Base-by-base conservation (phyloP, 1,284 basidiomycete species). In the Leucoagaricus sp. region DNA sequence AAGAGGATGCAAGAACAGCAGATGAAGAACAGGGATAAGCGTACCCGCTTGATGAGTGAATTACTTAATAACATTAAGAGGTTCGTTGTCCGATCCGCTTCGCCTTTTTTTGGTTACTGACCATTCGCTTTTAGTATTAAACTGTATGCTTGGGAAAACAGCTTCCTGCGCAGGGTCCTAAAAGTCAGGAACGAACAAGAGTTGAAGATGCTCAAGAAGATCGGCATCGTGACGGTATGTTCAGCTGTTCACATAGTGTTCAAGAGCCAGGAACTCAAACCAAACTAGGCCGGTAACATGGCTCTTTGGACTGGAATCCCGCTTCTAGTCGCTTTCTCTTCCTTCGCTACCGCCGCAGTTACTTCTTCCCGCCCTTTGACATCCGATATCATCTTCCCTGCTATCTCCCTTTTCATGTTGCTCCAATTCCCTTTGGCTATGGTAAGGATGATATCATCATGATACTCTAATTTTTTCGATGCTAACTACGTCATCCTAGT, bases 371-470 rank as follows among this genome's bases (percentile, higher is more conserved):
- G 70, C 45, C 93, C 94, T 1, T 74, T 98, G 4, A 98, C 96
- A 0, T 85, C 91, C 1, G 94, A 97, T 65, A 78, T 95, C 60
- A 94, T 98, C 64, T 98, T 98, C 81, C 96, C 96, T 3, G 88
- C 94, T 0, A 94, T 98, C 53, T 91, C 93, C 0, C 77, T 98
- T 38, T 98, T 98, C 77, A 90, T 93, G 81, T 80, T 98, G 0
- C 77, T 98, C 31, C 83, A 89, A 63, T 91, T 97, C 77, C 94
- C 96, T 21, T 78, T 98, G 33, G 89, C 86, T 1, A 94, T 96
- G 87, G 85, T 89, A 67, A 31, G 71, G 60, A 3, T 12, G 8
- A 29, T 25, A 7, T 8, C 6, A n/a, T 29, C 23, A 4, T 45
- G 8, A 44, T 44, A 17, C 9, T 15, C 4, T 13, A 21, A 13